Evolutionary conservation across 495 filamentous ascomycete species (phyloP), one percentile per base, ranked within the genome.

Genomic region (Evernia prunastri): DNA sequence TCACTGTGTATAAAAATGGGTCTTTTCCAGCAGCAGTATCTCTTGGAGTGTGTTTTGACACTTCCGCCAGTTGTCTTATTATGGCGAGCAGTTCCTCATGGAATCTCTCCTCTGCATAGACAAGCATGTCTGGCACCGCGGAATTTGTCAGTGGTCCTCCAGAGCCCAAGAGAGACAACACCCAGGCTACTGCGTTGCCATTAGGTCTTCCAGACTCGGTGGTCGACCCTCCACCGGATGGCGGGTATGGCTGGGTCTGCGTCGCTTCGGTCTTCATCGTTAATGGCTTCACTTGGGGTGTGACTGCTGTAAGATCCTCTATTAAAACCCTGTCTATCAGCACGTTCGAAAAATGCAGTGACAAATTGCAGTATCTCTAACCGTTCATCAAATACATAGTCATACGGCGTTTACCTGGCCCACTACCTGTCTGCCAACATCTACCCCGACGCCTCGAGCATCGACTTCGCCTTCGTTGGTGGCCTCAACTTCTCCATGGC

Each of bases 241-340:
- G 82, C 39, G 80, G 82, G 0, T 84, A 84, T 68, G 80, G 82
- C 51, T 84, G 81, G 82, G 73, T 84, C 20, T 80, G 79, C 51
- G 78, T 84, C 18, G 72, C 71, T 8, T 77, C 75, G 43, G 77
- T 77, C 29, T 82, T 83, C 65, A 75, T 74, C 69, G 79, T 84
- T 60, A 85, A 83, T 69, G 74, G 76, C 51, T 81, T 83, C 71
- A 82, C 81, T 7, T 85, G 81, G 82, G 82, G 82, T 23, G 77
- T 80, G 39, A 76, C 77, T 59, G 78, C 75, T 61, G 79, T 79
- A 61, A 68, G 70, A 25, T 68, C 13, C n/a, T 54, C 13, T 18
- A 40, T 27, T 36, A 1, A 23, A 45, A 23, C 12, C 13, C 27
- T 25, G 4, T 20, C 51, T 10, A 23, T n/a, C 43, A 45, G 1